Evolutionary conservation across 1,284 basidiomycete genomes (phyloP).

Genomic region (Paramarasmius palmivorus): DNA sequence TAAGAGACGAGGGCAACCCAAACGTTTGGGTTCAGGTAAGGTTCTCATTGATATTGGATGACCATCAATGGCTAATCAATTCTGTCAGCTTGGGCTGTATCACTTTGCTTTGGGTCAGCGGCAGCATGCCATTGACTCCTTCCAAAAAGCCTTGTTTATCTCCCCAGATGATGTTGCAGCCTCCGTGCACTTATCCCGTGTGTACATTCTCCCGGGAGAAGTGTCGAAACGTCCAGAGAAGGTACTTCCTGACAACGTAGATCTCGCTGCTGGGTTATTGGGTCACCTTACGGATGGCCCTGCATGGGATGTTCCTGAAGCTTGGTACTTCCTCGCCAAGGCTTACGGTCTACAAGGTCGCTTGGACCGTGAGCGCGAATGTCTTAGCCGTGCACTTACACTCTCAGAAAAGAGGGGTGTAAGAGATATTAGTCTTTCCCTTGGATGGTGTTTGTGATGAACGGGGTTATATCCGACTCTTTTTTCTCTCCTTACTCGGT

Average conservation of each 20-base stretch:
- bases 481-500: no score
- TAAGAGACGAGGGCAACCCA: slow-evolving; percentile 82
- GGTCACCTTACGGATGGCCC: slow-evolving; percentile 58
- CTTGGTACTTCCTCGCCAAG: slow-evolving; percentile 87
- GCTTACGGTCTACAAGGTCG: slow-evolving; percentile 77
- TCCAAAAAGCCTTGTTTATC: slow-evolving; percentile 84
- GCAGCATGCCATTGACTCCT: slow-evolving; percentile 68
- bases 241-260: slow-evolving; percentile 53
- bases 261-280: slow-evolving; percentile 73
- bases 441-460: slow-evolving; percentile 71
- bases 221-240: slow-evolving; percentile 15
- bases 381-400: slow-evolving; percentile 70
- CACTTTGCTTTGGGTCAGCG: slow-evolving; percentile 58
- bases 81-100: slow-evolving; percentile 73
- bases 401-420: slow-evolving; percentile 72
- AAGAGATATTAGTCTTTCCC: slow-evolving; percentile 59
- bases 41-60: slow-evolving; percentile 4
- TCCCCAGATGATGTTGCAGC: slow-evolving; percentile 76
- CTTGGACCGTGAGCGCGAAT: slow-evolving; percentile 72
- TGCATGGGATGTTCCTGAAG: slow-evolving; percentile 90
- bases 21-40: slow-evolving; percentile 92
- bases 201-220: slow-evolving; percentile 59
- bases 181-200: slow-evolving; percentile 71
- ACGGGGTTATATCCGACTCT: not conserved
- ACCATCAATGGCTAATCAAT: not conserved